These are phyloP conservation scores for Dothistroma septosporum DNA, from an alignment of 2,329 filamentous ascomycete genomes.

Conservation along the genomic window DNA sequence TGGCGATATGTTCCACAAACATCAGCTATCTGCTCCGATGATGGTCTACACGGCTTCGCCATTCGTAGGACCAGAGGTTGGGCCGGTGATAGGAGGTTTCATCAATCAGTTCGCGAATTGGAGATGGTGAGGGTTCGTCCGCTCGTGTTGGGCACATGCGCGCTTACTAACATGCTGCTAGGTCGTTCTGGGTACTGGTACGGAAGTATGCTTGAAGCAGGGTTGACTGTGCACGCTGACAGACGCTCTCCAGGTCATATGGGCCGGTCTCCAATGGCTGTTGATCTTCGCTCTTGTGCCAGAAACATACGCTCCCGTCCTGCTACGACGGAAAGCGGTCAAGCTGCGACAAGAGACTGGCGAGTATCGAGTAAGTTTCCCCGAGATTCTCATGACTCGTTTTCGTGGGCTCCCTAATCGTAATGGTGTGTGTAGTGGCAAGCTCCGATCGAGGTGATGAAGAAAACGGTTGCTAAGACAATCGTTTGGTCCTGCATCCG, in stretches of 20 bases:
- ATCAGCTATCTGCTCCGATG: constrained; percentile 75
- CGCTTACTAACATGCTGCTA: neutral
- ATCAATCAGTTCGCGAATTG: constrained; percentile 72
- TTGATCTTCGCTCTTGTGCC: constrained; percentile 70
- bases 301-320: constrained; percentile 60
- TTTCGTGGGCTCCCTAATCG: neutral
- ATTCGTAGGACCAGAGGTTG: constrained; percentile 54
- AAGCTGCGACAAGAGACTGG: constrained; percentile 68
- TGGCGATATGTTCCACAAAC: constrained; percentile 68
- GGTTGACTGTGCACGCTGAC: neutral
- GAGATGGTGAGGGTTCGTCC: constrained; percentile 49
- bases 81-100: constrained; percentile 67
- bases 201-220: neutral
- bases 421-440: constrained; percentile 50
- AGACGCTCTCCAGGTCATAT: constrained; percentile 58
- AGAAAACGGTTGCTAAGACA: constrained; percentile 60
- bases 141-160: neutral
- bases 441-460: constrained; percentile 69
- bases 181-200: constrained; percentile 71
- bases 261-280: constrained; percentile 62
- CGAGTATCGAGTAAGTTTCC: constrained; percentile 44
- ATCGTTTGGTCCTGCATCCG: constrained; percentile 53
- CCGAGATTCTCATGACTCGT: neutral
- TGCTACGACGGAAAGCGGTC: constrained; percentile 69
- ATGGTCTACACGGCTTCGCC: constrained; percentile 64